phyloP scores from a whole-genome alignment of 768 basidiomycete species.

The Lactifluus piperatus region DNA sequence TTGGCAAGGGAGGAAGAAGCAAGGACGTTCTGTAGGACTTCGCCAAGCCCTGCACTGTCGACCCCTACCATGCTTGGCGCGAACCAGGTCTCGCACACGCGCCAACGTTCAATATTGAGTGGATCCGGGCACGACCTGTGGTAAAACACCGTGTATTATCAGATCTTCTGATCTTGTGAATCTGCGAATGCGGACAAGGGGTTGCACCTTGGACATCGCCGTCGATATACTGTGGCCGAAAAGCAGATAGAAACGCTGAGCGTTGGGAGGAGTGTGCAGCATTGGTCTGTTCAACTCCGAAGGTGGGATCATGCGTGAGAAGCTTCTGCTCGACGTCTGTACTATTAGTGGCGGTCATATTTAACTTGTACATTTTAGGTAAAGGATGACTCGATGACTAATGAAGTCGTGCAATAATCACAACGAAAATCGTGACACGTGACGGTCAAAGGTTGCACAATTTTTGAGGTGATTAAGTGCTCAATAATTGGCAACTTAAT shows the following conservation, averaged over 20 bases:
- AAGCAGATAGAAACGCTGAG: constrained; percentile 80
- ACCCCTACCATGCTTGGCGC: constrained; percentile 53
- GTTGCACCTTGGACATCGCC: no score
- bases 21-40: constrained; percentile 80
- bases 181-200: background rate
- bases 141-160: constrained; percentile 55
- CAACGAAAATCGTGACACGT: no score
- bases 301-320: no score
- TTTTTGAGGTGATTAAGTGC: no score
- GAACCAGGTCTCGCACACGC: constrained; percentile 81
- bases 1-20: constrained; percentile 59
- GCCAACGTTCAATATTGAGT: constrained; percentile 85
- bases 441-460: no score
- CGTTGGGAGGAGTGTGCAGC: constrained; percentile 66
- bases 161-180: constrained; percentile 43
- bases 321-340: constrained; percentile 77
- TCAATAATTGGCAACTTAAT: no score
- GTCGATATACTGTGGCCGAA: constrained; percentile 70
- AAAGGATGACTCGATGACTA: no score
- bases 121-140: constrained; percentile 62
- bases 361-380: no score
- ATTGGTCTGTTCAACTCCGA: constrained; percentile 75
- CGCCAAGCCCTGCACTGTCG: constrained; percentile 91
- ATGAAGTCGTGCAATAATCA: no score
- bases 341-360: no score